Base-by-base conservation (phyloP, 192 early-diverging fungal genomes). In the Backusella morwellensis region DNA sequence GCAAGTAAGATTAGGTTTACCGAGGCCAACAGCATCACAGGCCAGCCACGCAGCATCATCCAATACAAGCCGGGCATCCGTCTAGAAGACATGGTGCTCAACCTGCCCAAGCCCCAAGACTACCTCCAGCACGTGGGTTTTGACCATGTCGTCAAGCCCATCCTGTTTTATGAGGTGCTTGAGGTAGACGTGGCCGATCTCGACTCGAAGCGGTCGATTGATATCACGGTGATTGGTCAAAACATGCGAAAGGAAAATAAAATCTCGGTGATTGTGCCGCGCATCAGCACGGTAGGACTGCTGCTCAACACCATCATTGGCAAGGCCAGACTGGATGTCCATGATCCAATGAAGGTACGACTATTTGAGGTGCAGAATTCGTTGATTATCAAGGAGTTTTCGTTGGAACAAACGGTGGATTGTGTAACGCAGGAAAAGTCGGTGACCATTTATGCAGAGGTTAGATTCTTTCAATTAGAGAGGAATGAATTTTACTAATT, bases 91-190 rank as follows among this genome's bases (percentile, higher is more conserved):
- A 87, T 89, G 81, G 67, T 85, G 5, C 73, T 36, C 8, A 36
- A 32, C 54, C 32, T 75, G 21, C 52, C 50, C 0, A 52, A 68
- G 21, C 34, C 78, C 0, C 34, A 44, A 19, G 78, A 79, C 12
- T 79, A 79, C 42, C 34, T 50, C 15, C 72, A 75, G 23, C 19
- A 35, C 23, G 68, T 75, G 19, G 34, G 15, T 21, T 47, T 79
- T 11, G 78, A 79, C 4, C 21, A 74, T 17, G 12, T 75, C 0
- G 11, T 67, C 6, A 42, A 47, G 3, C 83, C 83, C 40, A 76
- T 87, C 4, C 59, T 99, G 6, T 92, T 88, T 79, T 99, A 97
- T 83, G 96, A 99, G 78, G 85, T 95, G 32, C 72, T 98, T 67
- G 92, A 95, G 42, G 86, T 96, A n/a, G 86, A 90, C 34, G 86